phyloP scores from a whole-genome alignment of 768 basidiomycete genomes.

The Phanerodontia chrysosporium region DNA sequence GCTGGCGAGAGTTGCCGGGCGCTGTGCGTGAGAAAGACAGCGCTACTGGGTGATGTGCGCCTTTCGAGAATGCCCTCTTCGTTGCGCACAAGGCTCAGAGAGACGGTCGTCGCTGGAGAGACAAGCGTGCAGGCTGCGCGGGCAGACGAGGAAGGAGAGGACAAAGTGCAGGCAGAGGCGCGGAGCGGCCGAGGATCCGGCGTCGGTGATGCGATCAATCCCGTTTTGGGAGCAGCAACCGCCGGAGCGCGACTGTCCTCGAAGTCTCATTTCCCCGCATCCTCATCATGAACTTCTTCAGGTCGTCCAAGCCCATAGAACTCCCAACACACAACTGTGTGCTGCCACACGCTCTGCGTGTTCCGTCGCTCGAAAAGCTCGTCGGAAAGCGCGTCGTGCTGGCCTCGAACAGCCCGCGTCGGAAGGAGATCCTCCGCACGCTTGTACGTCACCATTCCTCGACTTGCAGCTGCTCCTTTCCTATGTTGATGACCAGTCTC shows the following conservation, averaged over 20 bases:
- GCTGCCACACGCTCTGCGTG: slow-evolving; percentile 58
- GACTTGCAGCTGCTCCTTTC: not conserved
- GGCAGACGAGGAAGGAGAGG: not conserved
- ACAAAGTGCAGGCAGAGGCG: not conserved
- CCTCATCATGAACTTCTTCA: slow-evolving; percentile 20
- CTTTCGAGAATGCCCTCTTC: too few species aligned
- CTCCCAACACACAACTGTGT: slow-evolving; percentile 44
- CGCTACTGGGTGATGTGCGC: too few species aligned
- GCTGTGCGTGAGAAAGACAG: too few species aligned
- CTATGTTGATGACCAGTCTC: not conserved
- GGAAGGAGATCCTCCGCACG: slow-evolving; percentile 76
- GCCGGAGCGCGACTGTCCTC: not conserved
- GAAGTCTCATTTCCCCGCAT: not conserved
- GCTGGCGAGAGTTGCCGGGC: not conserved
- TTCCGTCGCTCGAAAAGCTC: slow-evolving; percentile 63
- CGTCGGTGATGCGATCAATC: slow-evolving; percentile 7
- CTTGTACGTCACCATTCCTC: slow-evolving; percentile 50
- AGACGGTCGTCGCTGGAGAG: not conserved
- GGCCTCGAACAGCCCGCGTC: slow-evolving; percentile 82
- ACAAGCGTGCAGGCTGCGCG: not conserved
- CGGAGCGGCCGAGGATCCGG: not conserved
- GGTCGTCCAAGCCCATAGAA: slow-evolving; percentile 15
- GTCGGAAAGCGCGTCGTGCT: slow-evolving; percentile 74
- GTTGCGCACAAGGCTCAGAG: too few species aligned
- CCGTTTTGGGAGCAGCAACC: not conserved